phyloP scores from a whole-genome alignment of 192 early-diverging fungal genomes.

The Mortierella antarctica region DNA sequence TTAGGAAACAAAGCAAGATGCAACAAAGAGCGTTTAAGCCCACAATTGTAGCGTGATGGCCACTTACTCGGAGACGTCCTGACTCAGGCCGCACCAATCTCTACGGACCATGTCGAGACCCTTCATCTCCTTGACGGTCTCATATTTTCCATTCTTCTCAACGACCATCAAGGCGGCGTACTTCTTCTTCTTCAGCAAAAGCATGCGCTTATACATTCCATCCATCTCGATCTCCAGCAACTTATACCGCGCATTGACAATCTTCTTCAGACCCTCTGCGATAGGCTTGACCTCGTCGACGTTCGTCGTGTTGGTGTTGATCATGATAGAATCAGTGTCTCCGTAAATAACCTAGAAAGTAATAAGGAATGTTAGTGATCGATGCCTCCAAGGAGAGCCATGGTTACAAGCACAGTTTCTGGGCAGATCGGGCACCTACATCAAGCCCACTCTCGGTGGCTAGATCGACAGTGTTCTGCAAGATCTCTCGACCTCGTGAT shows the following conservation, averaged over 20 bases:
- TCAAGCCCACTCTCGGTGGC: slow-evolving; percentile 83
- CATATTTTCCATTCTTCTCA: slow-evolving; percentile 65
- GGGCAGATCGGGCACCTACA: slow-evolving; percentile 33
- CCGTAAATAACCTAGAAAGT: slow-evolving; percentile 90
- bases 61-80: slow-evolving; percentile 83
- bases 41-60: not conserved
- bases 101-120: slow-evolving; percentile 96
- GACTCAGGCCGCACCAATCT: slow-evolving; percentile 97
- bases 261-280: slow-evolving; percentile 83
- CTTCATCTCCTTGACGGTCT: slow-evolving; percentile 82
- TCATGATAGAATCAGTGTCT: slow-evolving; percentile 99
- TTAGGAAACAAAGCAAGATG: slow-evolving; percentile 10
- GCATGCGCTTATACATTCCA: slow-evolving; percentile 88
- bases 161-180: slow-evolving; percentile 89
- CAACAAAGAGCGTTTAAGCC: not conserved
- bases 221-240: slow-evolving; percentile 98
- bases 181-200: slow-evolving; percentile 98
- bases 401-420: too few relatives aligned
- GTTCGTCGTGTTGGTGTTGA: slow-evolving; percentile 84
- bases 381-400: too few relatives aligned
- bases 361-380: not conserved
- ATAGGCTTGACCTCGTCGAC: slow-evolving; percentile 81
- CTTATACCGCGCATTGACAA: slow-evolving; percentile 93
- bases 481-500: slow-evolving; percentile 92
- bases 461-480: slow-evolving; percentile 92